Base-by-base conservation (phyloP, 345 rosid genomes). In the Trapa bicornis region DNA sequence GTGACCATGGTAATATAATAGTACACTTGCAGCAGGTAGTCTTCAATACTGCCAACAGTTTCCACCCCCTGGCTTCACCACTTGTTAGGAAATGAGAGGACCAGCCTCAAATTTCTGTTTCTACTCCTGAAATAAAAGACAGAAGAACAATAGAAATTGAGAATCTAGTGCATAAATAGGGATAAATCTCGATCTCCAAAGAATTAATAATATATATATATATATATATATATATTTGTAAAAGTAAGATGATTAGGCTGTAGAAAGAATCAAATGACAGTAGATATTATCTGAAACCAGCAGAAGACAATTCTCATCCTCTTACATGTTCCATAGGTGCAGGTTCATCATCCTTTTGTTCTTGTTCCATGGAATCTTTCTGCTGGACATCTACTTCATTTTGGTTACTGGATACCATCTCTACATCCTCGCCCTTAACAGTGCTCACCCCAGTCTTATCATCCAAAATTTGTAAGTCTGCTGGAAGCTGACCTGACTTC, bases 401-500 rank as follows among this genome's bases (percentile, higher is more conserved):
- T 67, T 68, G 64, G 22, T 54, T 65, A 47, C 56, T 12, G 70
- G 80, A 67, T 57, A 56, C 70, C 78, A 70, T 76, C 67, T 81
- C 75, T 37, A 78, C 89, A 76, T 81, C 83, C 71, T 80, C 78
- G 39, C 70, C 84, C 54, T 74, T 57, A 45, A 38, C 75, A 65
- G 16, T 58, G 35, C 77, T 71, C 16, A 72, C 71, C 12, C 58
- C 79, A 70, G 37, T 61, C 54, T 50, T 80, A 71, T 76, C 70
- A 61, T 81, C 88, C 3, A 82, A 80, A 72, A 86, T 79, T 70
- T 78, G 68, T 65, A 94, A 76, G 73, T 90, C 97, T 45, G 90
- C 89, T 33, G 99, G 99, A 77, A 94, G 81, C 81, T 86, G 97
- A 37, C 99, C 99, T 1, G 96, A 83, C 86, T 81, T 83, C 80